Evolutionary conservation across 768 basidiomycete genomes (phyloP).

Genomic region (Trametes cingulata): DNA sequence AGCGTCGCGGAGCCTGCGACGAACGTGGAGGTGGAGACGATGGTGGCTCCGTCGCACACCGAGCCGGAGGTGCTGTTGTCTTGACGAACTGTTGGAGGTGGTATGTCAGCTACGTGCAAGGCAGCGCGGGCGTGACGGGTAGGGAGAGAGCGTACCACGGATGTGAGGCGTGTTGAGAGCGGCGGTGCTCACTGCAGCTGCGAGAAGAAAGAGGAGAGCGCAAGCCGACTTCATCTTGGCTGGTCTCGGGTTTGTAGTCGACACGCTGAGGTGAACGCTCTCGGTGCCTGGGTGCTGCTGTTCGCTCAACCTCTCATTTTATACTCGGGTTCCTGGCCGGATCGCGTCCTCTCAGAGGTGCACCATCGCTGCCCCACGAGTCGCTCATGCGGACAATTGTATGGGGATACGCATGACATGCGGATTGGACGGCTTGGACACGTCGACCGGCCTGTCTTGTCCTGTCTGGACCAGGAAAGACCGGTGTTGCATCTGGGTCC

Average conservation of each 20-base stretch:
- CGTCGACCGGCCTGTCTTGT: not conserved
- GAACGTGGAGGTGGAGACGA: conserved; percentile 3
- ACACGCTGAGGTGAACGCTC: no score
- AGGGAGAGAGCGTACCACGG: not conserved
- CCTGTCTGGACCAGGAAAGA: not conserved
- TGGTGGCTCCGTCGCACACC: not conserved
- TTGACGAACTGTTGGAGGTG: conserved; percentile 5
- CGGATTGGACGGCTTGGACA: conserved; percentile 1
- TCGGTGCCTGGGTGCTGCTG: no score
- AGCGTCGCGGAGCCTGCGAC: not conserved
- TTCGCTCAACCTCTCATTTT: no score
- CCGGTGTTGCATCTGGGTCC: not conserved
- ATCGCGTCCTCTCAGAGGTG: no score
- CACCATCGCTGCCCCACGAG: not conserved
- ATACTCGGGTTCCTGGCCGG: no score
- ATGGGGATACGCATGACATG: not conserved
- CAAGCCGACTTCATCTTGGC: not conserved
- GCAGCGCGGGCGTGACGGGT: not conserved
- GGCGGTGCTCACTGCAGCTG: not conserved
- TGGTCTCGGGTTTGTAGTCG: not conserved
- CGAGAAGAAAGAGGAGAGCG: conserved; percentile 7
- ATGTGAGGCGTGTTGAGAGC: conserved; percentile 14
- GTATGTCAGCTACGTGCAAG: not conserved
- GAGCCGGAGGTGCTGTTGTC: not conserved
- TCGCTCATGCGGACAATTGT: not conserved